Percentiles rank a stretch among this genome's conserved stretches.
phyloP scores from a whole-genome alignment of 495 filamentous ascomycete genomes.

The Lepidopterella palustris region DNA sequence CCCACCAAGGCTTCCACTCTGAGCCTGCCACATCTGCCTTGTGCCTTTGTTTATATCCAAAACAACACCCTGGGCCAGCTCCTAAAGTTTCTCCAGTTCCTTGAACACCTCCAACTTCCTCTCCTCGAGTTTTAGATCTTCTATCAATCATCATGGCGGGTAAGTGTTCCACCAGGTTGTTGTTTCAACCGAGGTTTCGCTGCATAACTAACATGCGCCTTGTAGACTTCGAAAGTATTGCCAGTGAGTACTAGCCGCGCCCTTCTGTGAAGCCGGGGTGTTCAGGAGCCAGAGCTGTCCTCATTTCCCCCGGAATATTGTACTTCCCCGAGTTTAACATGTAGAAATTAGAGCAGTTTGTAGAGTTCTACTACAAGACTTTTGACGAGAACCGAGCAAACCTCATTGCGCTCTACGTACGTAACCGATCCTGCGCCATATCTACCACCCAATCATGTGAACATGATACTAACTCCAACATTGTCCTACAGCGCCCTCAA shows the following conservation, averaged over 20 bases:
- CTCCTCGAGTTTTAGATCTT: not conserved
- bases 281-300: not conserved
- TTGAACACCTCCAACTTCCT: not conserved
- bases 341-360: slow-evolving; percentile 63
- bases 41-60: slow-evolving; percentile 3
- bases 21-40: slow-evolving; percentile 5
- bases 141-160: slow-evolving; percentile 1
- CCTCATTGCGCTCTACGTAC: slow-evolving; percentile 72
- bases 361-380: slow-evolving; percentile 78
- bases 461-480: slow-evolving; percentile 2
- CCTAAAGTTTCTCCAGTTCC: not conserved
- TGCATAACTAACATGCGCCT: slow-evolving; percentile 5
- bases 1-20: slow-evolving; percentile 1
- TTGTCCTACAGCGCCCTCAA: slow-evolving; percentile 54
- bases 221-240: slow-evolving; percentile 49
- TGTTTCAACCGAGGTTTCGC: not conserved
- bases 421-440: slow-evolving; percentile 20
- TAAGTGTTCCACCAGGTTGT: not conserved
- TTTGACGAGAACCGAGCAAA: slow-evolving; percentile 63
- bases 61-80: not conserved
- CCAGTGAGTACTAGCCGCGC: slow-evolving; percentile 43
- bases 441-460: not conserved
- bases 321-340: not conserved
- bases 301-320: not conserved
- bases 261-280: not conserved